Evolutionary conservation across 192 early-diverging fungal genomes (phyloP).

Genomic region (Coemansia sp.): DNA sequence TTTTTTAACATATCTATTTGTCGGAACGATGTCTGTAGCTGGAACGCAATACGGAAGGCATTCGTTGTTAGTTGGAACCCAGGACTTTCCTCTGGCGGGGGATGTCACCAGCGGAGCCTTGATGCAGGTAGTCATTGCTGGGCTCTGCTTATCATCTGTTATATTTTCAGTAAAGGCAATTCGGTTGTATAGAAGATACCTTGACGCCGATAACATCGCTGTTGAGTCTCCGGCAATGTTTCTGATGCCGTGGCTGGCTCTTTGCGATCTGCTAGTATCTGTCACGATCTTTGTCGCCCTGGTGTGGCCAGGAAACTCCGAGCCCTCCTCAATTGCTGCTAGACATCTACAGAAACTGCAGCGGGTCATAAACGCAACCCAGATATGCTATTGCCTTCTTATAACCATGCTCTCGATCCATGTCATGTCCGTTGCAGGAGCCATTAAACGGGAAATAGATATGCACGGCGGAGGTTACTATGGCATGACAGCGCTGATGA

Average conservation of each 20-base stretch:
- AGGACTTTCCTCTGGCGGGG: neutral
- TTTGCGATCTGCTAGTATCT: slow-evolving; percentile 18
- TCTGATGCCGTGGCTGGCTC: slow-evolving; percentile 31
- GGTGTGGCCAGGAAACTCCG: neutral
- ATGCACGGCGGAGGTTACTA: slow-evolving; percentile 24
- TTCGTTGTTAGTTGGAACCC: neutral
- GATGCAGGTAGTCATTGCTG: slow-evolving; percentile 11
- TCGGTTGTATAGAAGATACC: slow-evolving; percentile 18
- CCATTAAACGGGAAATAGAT: slow-evolving; percentile 15
- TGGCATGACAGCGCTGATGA: slow-evolving; percentile 22
- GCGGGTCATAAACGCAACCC: slow-evolving; percentile 20
- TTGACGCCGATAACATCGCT: slow-evolving; percentile 22
- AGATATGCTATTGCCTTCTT: slow-evolving; percentile 32
- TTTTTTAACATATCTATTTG: no score
- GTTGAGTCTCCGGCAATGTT: slow-evolving; percentile 34
- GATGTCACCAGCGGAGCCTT: neutral
- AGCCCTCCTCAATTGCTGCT: neutral
- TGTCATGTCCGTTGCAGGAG: slow-evolving; percentile 18
- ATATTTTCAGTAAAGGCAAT: slow-evolving; percentile 12
- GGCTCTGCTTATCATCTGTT: slow-evolving; percentile 17
- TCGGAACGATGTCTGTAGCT: neutral
- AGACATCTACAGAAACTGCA: neutral
- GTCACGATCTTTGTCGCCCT: neutral
- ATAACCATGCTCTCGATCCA: slow-evolving; percentile 25
- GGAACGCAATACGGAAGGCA: neutral